A percentile compares a stretch with the other conserved stretches of the same genome.
phyloP scores from a whole-genome alignment of 306 rosid species.

The Cicer arietinum region DNA sequence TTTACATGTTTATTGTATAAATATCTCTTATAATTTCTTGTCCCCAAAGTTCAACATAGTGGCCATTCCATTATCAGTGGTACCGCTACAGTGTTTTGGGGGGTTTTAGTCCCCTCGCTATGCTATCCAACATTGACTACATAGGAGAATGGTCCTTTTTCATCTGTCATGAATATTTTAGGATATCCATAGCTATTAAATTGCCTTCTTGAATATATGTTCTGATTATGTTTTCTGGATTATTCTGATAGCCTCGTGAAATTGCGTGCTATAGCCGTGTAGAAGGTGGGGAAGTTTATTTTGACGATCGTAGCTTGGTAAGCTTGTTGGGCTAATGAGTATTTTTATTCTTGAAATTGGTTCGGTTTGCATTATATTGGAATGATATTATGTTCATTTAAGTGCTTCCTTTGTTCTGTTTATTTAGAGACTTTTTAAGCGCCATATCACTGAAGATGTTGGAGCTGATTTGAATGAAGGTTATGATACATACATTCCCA shows the following conservation, averaged over 20 bases:
- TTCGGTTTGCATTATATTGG: constrained; percentile 7
- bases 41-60: background rate
- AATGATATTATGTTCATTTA: constrained; percentile 19
- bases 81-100: background rate
- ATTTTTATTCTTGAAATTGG: background rate
- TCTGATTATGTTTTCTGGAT: constrained; percentile 40
- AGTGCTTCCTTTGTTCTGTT: constrained; percentile 36
- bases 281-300: constrained; percentile 88
- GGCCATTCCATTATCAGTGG: background rate
- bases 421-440: constrained; percentile 89
- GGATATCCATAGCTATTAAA: background rate
- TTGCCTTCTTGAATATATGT: constrained; percentile 1
- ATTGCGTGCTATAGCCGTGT: constrained; percentile 86
- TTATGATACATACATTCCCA: constrained; percentile 75
- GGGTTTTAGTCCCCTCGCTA: background rate
- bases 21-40: background rate
- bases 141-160: constrained; percentile 3
- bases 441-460: constrained; percentile 84
- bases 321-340: constrained; percentile 41
- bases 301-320: constrained; percentile 90
- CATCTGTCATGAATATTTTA: constrained; percentile 10
- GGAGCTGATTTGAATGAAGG: constrained; percentile 90
- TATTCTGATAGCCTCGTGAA: constrained; percentile 76
- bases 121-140: background rate
- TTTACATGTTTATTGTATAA: background rate